A percentile compares a stretch with the other conserved stretches of the same genome.
Evolutionary conservation across 2,329 filamentous ascomycete genomes (phyloP).

Genomic region (Neurospora sp.): DNA sequence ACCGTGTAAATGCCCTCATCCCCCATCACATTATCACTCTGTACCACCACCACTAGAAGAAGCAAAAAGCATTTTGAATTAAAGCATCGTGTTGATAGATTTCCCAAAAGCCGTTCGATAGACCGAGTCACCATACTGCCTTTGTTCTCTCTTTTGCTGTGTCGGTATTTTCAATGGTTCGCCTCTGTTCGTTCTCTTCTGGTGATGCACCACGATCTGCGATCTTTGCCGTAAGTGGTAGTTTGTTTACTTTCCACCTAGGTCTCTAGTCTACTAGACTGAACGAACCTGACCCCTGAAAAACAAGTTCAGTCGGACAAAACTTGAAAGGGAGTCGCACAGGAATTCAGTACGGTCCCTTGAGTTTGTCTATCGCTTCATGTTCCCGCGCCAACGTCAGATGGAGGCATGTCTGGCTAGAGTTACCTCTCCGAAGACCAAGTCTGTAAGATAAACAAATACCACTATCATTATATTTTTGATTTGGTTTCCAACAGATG

Average conservation of each 20-base stretch:
- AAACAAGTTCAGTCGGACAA: not conserved
- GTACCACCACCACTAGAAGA: not conserved
- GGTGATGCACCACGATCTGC: not conserved
- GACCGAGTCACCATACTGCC: no score
- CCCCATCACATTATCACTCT: not conserved
- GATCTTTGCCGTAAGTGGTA: not conserved
- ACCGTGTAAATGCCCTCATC: not conserved
- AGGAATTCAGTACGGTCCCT: not conserved
- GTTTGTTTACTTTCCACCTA: not conserved
- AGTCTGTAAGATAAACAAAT: not conserved
- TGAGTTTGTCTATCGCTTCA: no score
- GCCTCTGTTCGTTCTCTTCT: not conserved
- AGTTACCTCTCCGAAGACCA: not conserved
- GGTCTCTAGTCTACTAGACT: not conserved
- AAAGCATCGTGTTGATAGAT: not conserved
- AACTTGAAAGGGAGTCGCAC: not conserved
- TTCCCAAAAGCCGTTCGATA: not conserved
- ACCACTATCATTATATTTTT: not conserved
- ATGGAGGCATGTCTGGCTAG: not conserved
- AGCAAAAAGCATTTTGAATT: conserved; percentile 1
- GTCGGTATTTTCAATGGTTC: not conserved
- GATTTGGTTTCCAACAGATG: not conserved
- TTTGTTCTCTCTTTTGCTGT: no score
- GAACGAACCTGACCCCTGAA: not conserved
- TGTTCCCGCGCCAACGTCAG: not conserved